Evolutionary conservation across 2,329 filamentous ascomycete genomes (phyloP), one percentile per base, ranked within the genome.

Genomic region (Ceratocystis huliohia): DNA sequence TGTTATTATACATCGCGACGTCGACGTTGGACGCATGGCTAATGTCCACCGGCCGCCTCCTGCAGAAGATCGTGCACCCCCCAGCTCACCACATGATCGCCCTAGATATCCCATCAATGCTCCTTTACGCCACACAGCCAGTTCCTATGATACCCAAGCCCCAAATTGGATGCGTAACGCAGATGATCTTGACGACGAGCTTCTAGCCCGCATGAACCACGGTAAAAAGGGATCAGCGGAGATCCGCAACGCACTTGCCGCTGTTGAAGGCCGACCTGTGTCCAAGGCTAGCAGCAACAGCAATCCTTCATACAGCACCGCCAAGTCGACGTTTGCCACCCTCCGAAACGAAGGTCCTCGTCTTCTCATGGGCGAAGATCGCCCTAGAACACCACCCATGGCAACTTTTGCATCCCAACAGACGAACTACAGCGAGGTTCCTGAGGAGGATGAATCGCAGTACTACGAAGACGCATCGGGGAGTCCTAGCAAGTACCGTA

Each of bases 401-500:
- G 57, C 64, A 10, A 53, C 46, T 13, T 63, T 63, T 59, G 30
- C 37, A 22, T 37, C 63, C 8, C 73, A 73, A 20, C 69, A 72
- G 8, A 15, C 22, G 5, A 48, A 61, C 63, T 70, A 63, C 67
- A 64, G 61, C 25, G 69, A 66, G 13, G 68, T 65, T 48, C 68
- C 70, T 22, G 70, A 71, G 4, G 72, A 76, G 4, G 72, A 76
- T 5, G 75, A 78, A 8, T 74, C 76, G 4, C 73, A 75, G 22
- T 74, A 74, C 22, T 73, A 72, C n/a, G 71, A 73, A 44, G 72
- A 71, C 7, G 66, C 73, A n/a, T 78, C 81, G 1, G 78, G 82
- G 0, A 83, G 82, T 64, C 79, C 85, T 22, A 83, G 83, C 72
- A 81, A 86, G 76, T 76, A 71, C 13, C 85, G 84, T 72, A 76